Evolutionary conservation across 176 grass and related monocot genomes (phyloP).

Genomic region (Puccinellia tenuiflora): DNA sequence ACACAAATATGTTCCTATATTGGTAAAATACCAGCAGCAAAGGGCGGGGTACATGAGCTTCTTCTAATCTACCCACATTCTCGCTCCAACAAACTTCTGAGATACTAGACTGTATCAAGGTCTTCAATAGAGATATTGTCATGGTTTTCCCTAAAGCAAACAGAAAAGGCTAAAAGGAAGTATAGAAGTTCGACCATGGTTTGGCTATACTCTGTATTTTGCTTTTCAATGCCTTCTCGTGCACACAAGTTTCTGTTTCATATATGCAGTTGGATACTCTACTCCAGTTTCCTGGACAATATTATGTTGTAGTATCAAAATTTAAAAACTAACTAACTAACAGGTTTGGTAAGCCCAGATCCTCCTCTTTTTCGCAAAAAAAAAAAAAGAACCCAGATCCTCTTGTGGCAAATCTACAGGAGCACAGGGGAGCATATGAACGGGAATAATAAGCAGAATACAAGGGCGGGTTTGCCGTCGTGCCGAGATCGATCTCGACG

Average conservation of each 20-base stretch:
- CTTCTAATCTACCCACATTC: no score
- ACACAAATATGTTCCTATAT: not conserved
- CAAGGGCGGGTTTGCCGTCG: not conserved
- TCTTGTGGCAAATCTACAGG: not conserved
- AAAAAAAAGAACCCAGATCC: no score
- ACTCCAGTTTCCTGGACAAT: not conserved
- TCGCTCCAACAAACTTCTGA: not conserved
- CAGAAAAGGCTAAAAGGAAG: not conserved
- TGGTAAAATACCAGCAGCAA: not conserved
- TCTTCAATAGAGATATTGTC: not conserved
- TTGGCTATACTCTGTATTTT: not conserved
- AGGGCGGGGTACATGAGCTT: no score
- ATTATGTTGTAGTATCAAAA: not conserved
- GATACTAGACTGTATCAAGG: not conserved
- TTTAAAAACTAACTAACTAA: not conserved
- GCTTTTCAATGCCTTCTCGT: not conserved
- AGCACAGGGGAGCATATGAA: not conserved
- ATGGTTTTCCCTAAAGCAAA: not conserved
- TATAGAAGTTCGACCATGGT: not conserved
- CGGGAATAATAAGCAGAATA: not conserved
- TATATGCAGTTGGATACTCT: not conserved
- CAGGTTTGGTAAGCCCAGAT: no score
- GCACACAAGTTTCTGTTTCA: not conserved
- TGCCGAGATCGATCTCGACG: not conserved
- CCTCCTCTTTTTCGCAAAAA: no score